phyloP scores from a whole-genome alignment of 768 basidiomycete genomes.

The Zangia roseola region DNA sequence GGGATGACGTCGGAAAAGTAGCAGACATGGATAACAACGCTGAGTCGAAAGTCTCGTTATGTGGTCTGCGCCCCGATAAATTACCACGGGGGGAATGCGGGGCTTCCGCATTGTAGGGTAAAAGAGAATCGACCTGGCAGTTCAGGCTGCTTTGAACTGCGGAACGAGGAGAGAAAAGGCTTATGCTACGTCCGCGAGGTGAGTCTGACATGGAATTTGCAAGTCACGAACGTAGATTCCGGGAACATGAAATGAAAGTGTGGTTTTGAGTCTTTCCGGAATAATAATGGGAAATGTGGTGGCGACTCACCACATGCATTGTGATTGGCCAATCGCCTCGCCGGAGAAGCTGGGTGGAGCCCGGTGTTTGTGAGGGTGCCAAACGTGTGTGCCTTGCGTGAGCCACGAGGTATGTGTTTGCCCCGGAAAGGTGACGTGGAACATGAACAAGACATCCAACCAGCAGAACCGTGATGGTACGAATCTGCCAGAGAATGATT shows the following conservation, averaged over 20 bases:
- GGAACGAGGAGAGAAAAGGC: constrained; percentile 31
- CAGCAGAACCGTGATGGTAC: constrained; percentile 11
- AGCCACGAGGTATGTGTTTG: constrained; percentile 28
- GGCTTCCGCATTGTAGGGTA: constrained; percentile 34
- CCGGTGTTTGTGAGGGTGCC: constrained; percentile 32
- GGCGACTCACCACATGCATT: constrained; percentile 28
- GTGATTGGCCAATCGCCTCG: constrained; percentile 25
- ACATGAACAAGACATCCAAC: constrained; percentile 16
- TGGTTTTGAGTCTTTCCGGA: constrained; percentile 18
- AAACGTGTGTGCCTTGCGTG: constrained; percentile 34
- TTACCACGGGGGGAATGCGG: constrained; percentile 30
- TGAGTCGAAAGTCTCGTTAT: constrained; percentile 26
- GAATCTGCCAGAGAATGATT: constrained; percentile 18
- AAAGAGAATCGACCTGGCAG: constrained; percentile 16
- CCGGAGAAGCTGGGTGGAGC: constrained; percentile 28
- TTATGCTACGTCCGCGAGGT: constrained; percentile 35
- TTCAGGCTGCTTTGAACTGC: constrained; percentile 21
- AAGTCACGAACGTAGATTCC: constrained; percentile 15
- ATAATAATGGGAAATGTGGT: constrained; percentile 13
- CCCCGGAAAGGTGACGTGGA: constrained; percentile 19
- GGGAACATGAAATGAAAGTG: constrained; percentile 21
- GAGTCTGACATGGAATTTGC: constrained; percentile 26
- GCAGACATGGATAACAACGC: constrained; percentile 21
- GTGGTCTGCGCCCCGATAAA: constrained; percentile 19
- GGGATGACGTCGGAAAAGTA: constrained; percentile 32